Conservation (phyloP, 257 asterid genomes). For the Solanum sejunctum region DNA sequence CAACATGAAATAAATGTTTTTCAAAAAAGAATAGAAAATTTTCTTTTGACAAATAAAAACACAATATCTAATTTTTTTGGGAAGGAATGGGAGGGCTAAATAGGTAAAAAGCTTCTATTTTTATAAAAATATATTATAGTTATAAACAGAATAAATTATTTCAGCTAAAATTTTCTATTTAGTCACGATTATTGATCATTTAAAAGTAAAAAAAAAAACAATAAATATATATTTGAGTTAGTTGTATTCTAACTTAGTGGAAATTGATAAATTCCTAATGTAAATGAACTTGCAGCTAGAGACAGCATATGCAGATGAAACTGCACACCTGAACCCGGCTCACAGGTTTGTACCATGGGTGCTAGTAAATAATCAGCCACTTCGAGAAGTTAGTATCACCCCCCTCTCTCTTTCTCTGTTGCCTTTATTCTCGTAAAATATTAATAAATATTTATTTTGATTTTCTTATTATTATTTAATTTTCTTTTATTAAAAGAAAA, state of each 20-base stretch:
- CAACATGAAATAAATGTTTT: too few species aligned
- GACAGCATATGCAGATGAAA: slow-evolving; percentile 54
- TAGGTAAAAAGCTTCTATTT: too few species aligned
- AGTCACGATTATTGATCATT: not conserved
- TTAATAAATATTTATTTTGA: not conserved
- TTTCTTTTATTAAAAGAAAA: too few species aligned
- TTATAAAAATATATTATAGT: too few species aligned
- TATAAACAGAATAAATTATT: not conserved
- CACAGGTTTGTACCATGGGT: slow-evolving; percentile 93
- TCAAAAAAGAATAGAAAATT: too few species aligned
- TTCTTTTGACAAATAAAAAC: too few species aligned
- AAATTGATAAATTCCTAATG: not conserved
- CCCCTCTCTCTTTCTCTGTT: not conserved
- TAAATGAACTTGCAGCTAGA: slow-evolving; percentile 42
- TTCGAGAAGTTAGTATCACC: slow-evolving; percentile 44
- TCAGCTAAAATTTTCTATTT: not conserved
- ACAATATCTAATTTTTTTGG: too few species aligned
- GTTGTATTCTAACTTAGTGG: not conserved
- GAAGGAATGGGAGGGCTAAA: too few species aligned
- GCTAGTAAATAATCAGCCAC: slow-evolving; percentile 56
- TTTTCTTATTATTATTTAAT: too few species aligned
- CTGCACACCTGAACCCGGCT: slow-evolving; percentile 51
- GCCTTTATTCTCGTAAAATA: not conserved
- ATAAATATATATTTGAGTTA: not conserved
- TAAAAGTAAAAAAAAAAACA: not conserved